Evolutionary conservation across 768 basidiomycete species (phyloP).

Genomic region (Coprinopsis cinerea): DNA sequence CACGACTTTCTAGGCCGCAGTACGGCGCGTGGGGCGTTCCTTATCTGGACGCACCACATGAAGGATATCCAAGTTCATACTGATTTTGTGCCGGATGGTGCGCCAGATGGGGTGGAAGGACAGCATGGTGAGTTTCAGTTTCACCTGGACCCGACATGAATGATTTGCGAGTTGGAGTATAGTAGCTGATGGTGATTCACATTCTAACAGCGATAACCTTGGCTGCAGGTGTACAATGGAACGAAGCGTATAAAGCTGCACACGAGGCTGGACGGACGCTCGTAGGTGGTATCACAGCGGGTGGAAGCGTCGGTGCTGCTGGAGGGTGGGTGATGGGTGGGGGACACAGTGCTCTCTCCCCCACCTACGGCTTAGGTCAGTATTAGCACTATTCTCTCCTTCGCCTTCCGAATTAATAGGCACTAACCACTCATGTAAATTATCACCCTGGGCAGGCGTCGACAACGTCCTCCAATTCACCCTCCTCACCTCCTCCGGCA

Average conservation of each 20-base stretch:
- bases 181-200: neutral
- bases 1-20: constrained; percentile 43
- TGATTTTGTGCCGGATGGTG: constrained; percentile 30
- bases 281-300: constrained; percentile 36
- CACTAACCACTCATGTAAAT: neutral
- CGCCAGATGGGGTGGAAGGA: constrained; percentile 8
- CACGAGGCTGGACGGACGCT: constrained; percentile 31
- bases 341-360: constrained; percentile 37
- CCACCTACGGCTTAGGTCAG: constrained; percentile 36
- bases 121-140: constrained; percentile 8
- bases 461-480: constrained; percentile 43
- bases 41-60: constrained; percentile 37
- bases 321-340: constrained; percentile 46
- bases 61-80: constrained; percentile 29
- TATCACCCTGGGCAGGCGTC: constrained; percentile 25
- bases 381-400: neutral
- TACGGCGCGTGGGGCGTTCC: constrained; percentile 32
- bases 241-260: constrained; percentile 34
- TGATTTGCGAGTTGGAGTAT: neutral
- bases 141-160: neutral
- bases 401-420: neutral
- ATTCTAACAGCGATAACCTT: constrained; percentile 21
- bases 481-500: constrained; percentile 37
- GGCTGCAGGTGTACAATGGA: constrained; percentile 42
- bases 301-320: constrained; percentile 39